phyloP scores from a whole-genome alignment of 352 stramenopile genomes.

The Pythium angustatum region DNA sequence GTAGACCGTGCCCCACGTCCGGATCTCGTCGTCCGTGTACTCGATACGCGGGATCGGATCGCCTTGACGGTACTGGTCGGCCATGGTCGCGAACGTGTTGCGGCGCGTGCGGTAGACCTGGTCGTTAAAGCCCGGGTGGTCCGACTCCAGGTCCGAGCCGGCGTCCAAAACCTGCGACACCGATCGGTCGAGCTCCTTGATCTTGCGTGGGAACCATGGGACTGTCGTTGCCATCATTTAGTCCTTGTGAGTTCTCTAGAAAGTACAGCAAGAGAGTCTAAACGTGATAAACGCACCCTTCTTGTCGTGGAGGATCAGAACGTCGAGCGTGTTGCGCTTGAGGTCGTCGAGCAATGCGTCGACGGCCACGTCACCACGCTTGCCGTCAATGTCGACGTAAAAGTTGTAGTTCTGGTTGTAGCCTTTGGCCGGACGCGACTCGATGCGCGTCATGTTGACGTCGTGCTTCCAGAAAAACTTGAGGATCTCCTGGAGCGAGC shows the following conservation, averaged over 20 bases:
- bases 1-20: constrained; percentile 93
- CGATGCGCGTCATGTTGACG: constrained; percentile 96
- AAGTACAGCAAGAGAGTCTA: not conserved
- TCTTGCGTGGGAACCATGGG: constrained; percentile 86
- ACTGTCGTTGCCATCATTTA: constrained; percentile 32
- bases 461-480: constrained; percentile 98
- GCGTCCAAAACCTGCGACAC: constrained; percentile 91
- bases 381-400: constrained; percentile 93
- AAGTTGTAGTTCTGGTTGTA: constrained; percentile 90
- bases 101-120: constrained; percentile 90
- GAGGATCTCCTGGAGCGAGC: constrained; percentile 94
- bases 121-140: constrained; percentile 96
- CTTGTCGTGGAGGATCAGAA: constrained; percentile 94
- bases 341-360: constrained; percentile 89
- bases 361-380: constrained; percentile 71
- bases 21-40: constrained; percentile 94
- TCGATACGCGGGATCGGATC: constrained; percentile 92
- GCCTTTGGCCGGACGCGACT: constrained; percentile 90
- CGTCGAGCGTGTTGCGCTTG: constrained; percentile 81
- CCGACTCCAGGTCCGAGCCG: constrained; percentile 90
- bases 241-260: not conserved
- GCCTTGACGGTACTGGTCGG: constrained; percentile 89
- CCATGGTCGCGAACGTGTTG: constrained; percentile 86
- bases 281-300: constrained; percentile 49
- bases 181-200: constrained; percentile 76